Conservation (phyloP, 2,329 filamentous ascomycete species). For the Trichoderma gracile region DNA sequence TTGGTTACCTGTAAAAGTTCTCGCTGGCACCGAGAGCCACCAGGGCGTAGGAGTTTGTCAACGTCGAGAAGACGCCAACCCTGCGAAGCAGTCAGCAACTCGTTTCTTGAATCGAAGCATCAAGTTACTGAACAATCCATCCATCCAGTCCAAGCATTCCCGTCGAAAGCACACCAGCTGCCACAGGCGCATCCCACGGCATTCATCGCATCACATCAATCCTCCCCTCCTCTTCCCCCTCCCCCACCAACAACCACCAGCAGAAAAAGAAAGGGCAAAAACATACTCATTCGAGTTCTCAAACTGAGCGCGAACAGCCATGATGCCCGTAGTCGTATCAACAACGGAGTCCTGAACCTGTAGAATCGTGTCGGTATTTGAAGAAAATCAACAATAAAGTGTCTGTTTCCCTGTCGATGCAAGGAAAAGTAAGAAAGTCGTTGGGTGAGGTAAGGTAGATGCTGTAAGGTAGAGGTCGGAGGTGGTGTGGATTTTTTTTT, state of each 20-base stretch:
- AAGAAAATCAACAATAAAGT: neutral
- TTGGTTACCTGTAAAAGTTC: slow-evolving; percentile 86
- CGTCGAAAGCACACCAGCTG: neutral
- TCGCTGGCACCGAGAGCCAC: slow-evolving; percentile 93
- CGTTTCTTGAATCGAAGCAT: too few species aligned
- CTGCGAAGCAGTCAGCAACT: slow-evolving; percentile 47
- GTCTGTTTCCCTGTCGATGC: neutral
- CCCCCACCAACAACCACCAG: neutral
- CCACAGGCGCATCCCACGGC: neutral
- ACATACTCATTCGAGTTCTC: slow-evolving; percentile 89
- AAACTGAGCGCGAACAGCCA: slow-evolving; percentile 74
- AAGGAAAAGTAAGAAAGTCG: neutral
- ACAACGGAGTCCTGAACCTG: neutral
- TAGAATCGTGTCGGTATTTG: slow-evolving; percentile 4
- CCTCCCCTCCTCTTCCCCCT: neutral
- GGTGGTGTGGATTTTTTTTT: too few species aligned
- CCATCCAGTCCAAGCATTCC: neutral
- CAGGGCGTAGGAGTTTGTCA: slow-evolving; percentile 96
- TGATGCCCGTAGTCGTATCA: slow-evolving; percentile 39
- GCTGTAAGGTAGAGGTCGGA: too few species aligned
- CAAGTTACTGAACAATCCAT: neutral
- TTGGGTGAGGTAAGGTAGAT: too few species aligned
- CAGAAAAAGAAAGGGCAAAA: neutral
- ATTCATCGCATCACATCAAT: neutral
- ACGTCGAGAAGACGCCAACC: slow-evolving; percentile 93